Evolutionary conservation across 148 eudicot species (phyloP).

Genomic region (Vaccinium vitisidaea): DNA sequence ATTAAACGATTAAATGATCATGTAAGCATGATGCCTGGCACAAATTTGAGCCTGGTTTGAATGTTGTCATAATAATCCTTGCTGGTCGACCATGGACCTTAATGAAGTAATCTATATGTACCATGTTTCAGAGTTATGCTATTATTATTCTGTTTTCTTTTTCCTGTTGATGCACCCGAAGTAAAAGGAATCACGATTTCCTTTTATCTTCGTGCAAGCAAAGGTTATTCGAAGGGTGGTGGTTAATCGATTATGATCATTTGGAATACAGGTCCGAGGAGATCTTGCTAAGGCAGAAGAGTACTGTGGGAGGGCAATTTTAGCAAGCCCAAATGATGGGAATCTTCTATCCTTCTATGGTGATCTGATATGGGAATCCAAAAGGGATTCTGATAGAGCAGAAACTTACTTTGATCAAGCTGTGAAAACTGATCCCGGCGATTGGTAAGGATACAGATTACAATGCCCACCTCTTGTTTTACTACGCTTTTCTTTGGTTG

Average conservation of each 20-base stretch:
- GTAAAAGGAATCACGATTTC: too few species aligned
- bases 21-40: too few species aligned
- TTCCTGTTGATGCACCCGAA: background rate
- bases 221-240: background rate
- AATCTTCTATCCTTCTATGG: constrained; percentile 51
- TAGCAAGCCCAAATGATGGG: constrained; percentile 54
- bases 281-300: constrained; percentile 66
- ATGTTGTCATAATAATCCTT: too few species aligned
- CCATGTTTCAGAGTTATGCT: background rate
- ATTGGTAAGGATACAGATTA: constrained; percentile 34
- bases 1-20: too few species aligned
- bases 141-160: background rate
- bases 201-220: background rate
- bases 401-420: constrained; percentile 59
- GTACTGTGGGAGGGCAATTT: constrained; percentile 65
- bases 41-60: too few species aligned
- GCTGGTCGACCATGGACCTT: background rate
- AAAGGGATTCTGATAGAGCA: constrained; percentile 47
- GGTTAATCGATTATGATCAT: background rate
- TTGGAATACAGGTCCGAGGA: constrained; percentile 40
- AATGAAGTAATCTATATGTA: background rate
- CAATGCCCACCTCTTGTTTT: background rate
- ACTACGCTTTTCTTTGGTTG: background rate
- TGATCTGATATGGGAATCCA: constrained; percentile 53
- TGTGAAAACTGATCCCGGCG: constrained; percentile 48